phyloP scores from a whole-genome alignment of 2,329 filamentous ascomycete genomes.

The Helminthosporium solani region DNA sequence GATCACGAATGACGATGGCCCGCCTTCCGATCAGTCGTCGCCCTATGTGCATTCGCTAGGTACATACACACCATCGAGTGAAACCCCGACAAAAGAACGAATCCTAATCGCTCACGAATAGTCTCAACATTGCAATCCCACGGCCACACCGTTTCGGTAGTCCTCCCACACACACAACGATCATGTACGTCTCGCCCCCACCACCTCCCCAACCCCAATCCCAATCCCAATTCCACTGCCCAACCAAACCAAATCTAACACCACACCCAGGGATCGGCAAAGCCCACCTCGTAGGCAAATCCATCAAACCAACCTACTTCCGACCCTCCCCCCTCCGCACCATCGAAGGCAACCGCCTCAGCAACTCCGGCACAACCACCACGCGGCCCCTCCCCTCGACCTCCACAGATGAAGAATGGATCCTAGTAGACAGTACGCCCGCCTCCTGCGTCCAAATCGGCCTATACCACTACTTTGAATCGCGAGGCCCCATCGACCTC shows the following conservation, averaged over 20 bases:
- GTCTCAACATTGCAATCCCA: conserved; percentile 54
- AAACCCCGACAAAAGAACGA: conserved; percentile 18
- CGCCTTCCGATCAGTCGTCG: conserved; percentile 51
- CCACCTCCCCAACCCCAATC: not conserved
- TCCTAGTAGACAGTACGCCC: conserved; percentile 53
- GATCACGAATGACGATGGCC: conserved; percentile 55
- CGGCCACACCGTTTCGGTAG: conserved; percentile 86
- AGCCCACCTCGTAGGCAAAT: conserved; percentile 90
- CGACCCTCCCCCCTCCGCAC: conserved; percentile 61
- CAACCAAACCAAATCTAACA: not conserved
- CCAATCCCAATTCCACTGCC: not conserved
- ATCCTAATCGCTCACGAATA: conserved; percentile 41
- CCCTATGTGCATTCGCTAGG: conserved; percentile 50
- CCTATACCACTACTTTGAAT: conserved; percentile 49
- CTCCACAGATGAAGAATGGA: conserved; percentile 49
- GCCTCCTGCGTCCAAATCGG: conserved; percentile 53
- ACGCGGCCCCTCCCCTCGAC: conserved; percentile 32
- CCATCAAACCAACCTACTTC: conserved; percentile 82
- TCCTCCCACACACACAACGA: conserved; percentile 85
- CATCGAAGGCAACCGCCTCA: conserved; percentile 31
- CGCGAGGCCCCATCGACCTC: conserved; percentile 48
- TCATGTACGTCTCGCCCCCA: conserved; percentile 58
- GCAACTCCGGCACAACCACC: conserved; percentile 42
- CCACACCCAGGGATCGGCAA: conserved; percentile 71
- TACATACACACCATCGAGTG: not conserved